These are phyloP conservation scores for Solanum sejunctum DNA, from an alignment of 257 asterid genomes.

Conservation along the genomic window DNA sequence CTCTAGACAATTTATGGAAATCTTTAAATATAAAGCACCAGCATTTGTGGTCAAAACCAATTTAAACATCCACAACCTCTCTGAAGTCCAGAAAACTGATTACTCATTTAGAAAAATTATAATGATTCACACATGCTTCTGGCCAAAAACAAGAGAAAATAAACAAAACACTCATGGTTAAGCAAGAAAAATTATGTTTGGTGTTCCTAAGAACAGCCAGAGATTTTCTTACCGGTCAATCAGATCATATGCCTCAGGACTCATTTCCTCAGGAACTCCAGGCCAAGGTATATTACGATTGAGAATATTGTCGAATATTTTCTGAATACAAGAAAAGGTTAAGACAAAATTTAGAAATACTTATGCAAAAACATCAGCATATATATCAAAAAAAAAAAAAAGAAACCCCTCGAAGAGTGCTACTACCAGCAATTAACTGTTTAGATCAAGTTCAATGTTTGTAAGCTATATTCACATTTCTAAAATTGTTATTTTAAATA, in stretches of 20 bases:
- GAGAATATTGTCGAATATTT: constrained; percentile 89
- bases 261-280: constrained; percentile 79
- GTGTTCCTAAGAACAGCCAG: not conserved
- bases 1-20: not conserved
- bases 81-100: not conserved
- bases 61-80: not conserved
- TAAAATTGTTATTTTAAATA: not conserved
- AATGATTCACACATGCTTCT: not conserved
- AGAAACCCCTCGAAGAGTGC: not conserved
- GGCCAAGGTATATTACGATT: constrained; percentile 98
- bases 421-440: not conserved
- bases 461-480: not conserved
- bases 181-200: not conserved
- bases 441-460: not conserved
- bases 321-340: constrained; percentile 26
- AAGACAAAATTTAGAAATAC: not conserved
- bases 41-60: not conserved
- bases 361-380: not conserved
- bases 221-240: constrained; percentile 68
- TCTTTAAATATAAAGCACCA: not conserved
- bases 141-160: not conserved
- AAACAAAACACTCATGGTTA: not conserved
- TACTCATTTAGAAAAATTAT: not conserved
- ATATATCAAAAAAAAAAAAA: not conserved
- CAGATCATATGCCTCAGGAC: constrained; percentile 69